Base-by-base conservation (phyloP, 805 yeast species). In the Metschnikowia gelsemii region DNA sequence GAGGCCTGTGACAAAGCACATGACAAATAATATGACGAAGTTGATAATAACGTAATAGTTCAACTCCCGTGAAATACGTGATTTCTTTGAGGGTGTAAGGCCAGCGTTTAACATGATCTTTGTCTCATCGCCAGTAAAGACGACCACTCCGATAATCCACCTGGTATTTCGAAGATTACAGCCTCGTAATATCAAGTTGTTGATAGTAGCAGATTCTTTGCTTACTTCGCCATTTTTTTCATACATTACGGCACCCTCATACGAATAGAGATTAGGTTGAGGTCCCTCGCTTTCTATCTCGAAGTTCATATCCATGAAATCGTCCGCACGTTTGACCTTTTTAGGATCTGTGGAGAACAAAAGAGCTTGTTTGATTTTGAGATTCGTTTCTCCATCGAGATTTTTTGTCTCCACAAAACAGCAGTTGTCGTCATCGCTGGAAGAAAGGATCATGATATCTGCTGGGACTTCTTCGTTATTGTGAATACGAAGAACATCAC, bases 201-300 rank as follows among this genome's bases (percentile, higher is more conserved):
- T 82, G 54, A 82, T 79, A 2, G 80, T 80, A 12, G 82, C 75
- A 4, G 90, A 76, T 59, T 85, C 93, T 59, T 79, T 74, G 27
- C 41, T 40, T n/a, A 43, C 51, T 19, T 40, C 50, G 7, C 56
- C 56, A 17, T 43, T 43, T 19, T 38, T 39, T 20, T 41, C 43
- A 44, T 66, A 66, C 14, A 40, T 47, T 21, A 83, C 55, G 51
- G 80, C 82, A 49, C 93, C 95, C 58, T 84, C 86, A 55, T 84
- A 86, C 30, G 81, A 73, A 60, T 86, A 86, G 49, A 86, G 66
- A 57, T 84, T 84, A 1, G 89, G 76, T 60, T 85, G 88, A 12
- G 95, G 95, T 6, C 89, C 91, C 64, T 86, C 93, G 66, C 85
- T 77, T 51, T 85, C 87, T n/a, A 85, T 64, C 76, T 83, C 77